Conservation (phyloP, 768 basidiomycete species). For the Rickenella mellea region DNA sequence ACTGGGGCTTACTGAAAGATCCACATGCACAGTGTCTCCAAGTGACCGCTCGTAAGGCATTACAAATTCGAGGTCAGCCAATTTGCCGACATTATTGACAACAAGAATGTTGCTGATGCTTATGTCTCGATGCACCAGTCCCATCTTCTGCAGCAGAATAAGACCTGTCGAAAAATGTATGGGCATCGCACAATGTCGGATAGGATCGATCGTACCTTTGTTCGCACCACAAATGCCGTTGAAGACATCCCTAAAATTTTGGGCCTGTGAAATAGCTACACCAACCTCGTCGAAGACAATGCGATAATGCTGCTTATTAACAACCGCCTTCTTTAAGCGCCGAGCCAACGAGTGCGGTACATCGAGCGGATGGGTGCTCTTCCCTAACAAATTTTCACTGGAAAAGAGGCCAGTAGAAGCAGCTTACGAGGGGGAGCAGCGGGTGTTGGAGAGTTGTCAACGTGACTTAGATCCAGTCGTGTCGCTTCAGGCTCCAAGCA, state of each 20-base stretch:
- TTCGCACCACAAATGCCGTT: neutral
- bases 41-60: neutral
- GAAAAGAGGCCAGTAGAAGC: too few relatives aligned
- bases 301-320: neutral
- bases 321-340: too few relatives aligned
- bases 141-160: neutral
- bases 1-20: neutral
- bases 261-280: neutral
- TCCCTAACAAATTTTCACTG: too few relatives aligned
- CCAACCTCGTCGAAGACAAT: neutral
- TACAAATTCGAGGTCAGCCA: neutral
- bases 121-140: neutral
- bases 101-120: neutral
- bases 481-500: too few relatives aligned
- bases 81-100: neutral
- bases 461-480: too few relatives aligned
- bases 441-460: too few relatives aligned
- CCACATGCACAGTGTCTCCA: neutral
- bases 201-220: neutral
- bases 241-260: neutral
- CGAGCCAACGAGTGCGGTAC: too few relatives aligned
- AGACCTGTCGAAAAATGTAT: too few relatives aligned
- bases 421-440: too few relatives aligned
- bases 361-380: too few relatives aligned
- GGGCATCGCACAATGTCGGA: too few relatives aligned